Conservation (phyloP, 148 eudicot genomes). For the Selenicereus undatus region DNA sequence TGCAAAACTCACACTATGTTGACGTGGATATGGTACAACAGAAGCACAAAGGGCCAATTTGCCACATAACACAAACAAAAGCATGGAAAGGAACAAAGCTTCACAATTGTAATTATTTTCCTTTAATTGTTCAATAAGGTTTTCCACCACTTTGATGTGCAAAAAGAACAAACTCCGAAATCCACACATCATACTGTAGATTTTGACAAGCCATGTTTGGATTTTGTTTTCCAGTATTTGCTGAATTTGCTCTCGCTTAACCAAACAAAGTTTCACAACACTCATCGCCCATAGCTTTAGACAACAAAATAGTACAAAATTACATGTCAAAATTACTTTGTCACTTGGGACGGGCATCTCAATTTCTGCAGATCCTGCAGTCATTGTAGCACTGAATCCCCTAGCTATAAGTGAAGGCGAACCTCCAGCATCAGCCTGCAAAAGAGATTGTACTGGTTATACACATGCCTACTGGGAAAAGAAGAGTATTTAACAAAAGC, state of each 20-base stretch:
- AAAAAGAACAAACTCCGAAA: background rate
- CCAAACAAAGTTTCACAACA: background rate
- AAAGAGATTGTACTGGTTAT: background rate
- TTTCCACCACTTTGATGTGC: background rate
- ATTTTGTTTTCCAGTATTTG: background rate
- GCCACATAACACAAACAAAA: background rate
- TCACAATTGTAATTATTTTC: background rate
- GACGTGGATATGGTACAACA: background rate
- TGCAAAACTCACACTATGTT: background rate
- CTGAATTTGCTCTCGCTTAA: background rate
- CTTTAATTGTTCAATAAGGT: background rate
- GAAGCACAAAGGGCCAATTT: background rate
- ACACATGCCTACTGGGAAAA: background rate
- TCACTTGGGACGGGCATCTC: slow-evolving; percentile 90
- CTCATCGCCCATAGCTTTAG: background rate
- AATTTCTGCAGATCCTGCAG: slow-evolving; percentile 67
- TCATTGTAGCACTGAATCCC: slow-evolving; percentile 61
- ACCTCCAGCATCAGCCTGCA: slow-evolving; percentile 98
- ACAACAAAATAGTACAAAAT: slow-evolving; percentile 1
- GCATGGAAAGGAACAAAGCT: background rate
- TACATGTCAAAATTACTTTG: slow-evolving; percentile 41
- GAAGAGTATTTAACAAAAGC: background rate
- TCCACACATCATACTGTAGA: background rate
- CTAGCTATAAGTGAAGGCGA: slow-evolving; percentile 95
- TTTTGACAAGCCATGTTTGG: background rate